phyloP scores from a whole-genome alignment of 148 eudicot genomes.

The Vaccinium macrocarpon region DNA sequence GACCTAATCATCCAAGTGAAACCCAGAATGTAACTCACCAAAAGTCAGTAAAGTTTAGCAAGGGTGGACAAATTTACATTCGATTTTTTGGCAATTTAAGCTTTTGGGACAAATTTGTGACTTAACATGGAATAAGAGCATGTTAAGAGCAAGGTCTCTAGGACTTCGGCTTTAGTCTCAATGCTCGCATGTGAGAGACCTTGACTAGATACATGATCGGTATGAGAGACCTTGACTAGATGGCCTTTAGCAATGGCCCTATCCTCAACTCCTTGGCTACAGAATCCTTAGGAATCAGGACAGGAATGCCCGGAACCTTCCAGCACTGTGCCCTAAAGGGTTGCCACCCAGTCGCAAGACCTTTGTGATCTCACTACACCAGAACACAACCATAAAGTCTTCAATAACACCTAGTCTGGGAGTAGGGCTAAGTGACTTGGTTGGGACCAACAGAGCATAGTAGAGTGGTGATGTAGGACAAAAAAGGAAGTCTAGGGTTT shows the following conservation, averaged over 20 bases:
- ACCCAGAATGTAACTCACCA: neutral
- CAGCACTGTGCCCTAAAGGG: too few relatives aligned
- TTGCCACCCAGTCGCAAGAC: too few relatives aligned
- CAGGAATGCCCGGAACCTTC: too few relatives aligned
- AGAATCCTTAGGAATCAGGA: too few relatives aligned
- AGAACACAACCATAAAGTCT: too few relatives aligned
- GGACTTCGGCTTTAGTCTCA: neutral
- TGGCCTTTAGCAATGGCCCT: too few relatives aligned
- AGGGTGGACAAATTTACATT: neutral
- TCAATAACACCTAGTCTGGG: neutral
- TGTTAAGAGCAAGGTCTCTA: neutral
- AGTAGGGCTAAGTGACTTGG: neutral
- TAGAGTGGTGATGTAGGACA: neutral
- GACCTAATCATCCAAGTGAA: neutral
- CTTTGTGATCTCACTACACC: too few relatives aligned
- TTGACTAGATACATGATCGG: too few relatives aligned
- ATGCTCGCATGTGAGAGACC: neutral
- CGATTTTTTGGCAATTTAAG: neutral
- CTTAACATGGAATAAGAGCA: neutral
- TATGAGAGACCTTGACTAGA: neutral
- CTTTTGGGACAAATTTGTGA: neutral
- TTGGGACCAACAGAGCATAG: neutral
- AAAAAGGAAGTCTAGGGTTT: too few relatives aligned
- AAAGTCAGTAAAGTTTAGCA: neutral
- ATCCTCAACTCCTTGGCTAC: too few relatives aligned